These are phyloP conservation scores for Starmera dryadoides DNA, from an alignment of 805 yeast genomes.

Conservation along the genomic window DNA sequence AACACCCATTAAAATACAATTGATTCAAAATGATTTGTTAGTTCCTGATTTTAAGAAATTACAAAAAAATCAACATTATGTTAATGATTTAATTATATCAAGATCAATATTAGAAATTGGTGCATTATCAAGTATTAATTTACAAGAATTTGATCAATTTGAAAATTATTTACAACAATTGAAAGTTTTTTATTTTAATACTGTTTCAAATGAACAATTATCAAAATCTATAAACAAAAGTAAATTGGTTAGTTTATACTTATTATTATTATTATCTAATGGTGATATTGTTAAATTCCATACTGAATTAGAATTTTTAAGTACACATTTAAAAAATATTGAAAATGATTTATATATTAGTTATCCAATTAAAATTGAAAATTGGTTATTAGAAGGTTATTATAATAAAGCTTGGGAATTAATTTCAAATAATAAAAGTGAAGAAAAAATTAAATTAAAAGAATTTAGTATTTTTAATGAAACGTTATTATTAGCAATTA, in stretches of 20 bases:
- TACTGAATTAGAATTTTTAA: slow-evolving; percentile 74
- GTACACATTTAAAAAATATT: slow-evolving; percentile 32
- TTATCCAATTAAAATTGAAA: slow-evolving; percentile 85
- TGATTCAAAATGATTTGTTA: slow-evolving; percentile 70
- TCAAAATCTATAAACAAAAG: slow-evolving; percentile 52
- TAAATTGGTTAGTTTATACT: slow-evolving; percentile 68
- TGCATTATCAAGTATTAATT: slow-evolving; percentile 68
- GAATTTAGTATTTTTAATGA: slow-evolving; percentile 78
- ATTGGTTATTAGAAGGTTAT: slow-evolving; percentile 94
- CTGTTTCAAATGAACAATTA: slow-evolving; percentile 22
- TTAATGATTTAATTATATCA: slow-evolving; percentile 68
- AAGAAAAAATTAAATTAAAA: slow-evolving; percentile 35
- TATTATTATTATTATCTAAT: slow-evolving; percentile 70
- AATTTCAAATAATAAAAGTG: slow-evolving; percentile 33
- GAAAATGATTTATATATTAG: slow-evolving; percentile 67
- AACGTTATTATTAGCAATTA: slow-evolving; percentile 68
- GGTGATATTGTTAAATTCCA: slow-evolving; percentile 87
- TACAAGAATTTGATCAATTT: slow-evolving; percentile 55
- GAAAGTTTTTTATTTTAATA: slow-evolving; percentile 62
- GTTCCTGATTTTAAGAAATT: slow-evolving; percentile 47
- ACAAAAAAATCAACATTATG: slow-evolving; percentile 30
- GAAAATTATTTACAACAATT: slow-evolving; percentile 68
- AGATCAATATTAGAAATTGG: slow-evolving; percentile 85
- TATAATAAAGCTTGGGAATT: slow-evolving; percentile 87
- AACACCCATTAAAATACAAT: slow-evolving; percentile 68